phyloP scores from a whole-genome alignment of 352 stramenopile genomes.

The Globisporangium solare region DNA sequence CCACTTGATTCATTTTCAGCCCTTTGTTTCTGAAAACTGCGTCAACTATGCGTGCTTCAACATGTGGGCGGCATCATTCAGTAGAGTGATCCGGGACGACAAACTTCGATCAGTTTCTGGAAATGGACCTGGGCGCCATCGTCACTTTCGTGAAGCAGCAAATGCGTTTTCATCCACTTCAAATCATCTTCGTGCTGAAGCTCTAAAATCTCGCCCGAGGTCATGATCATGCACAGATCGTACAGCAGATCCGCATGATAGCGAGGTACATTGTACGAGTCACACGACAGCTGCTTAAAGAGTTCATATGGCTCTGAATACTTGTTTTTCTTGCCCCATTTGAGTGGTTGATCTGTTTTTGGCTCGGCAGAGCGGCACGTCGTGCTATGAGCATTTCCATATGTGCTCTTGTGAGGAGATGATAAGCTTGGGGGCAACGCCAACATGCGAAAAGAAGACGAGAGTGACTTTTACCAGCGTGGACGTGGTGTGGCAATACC shows the following conservation, averaged over 20 bases:
- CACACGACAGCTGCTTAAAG: slow-evolving; percentile 59
- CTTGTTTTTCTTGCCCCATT: slow-evolving; percentile 20
- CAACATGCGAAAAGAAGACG: neutral
- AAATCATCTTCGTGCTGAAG: slow-evolving; percentile 58
- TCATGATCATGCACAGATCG: slow-evolving; percentile 61
- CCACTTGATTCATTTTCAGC: too few relatives aligned
- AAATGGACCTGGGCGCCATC: neutral
- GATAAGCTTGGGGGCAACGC: neutral
- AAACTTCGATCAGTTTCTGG: slow-evolving; percentile 31
- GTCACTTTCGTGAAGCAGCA: neutral
- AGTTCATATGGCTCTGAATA: slow-evolving; percentile 33
- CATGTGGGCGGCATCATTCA: slow-evolving; percentile 44
- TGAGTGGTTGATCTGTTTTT: slow-evolving; percentile 8
- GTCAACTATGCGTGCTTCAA: slow-evolving; percentile 23
- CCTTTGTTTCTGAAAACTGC: neutral
- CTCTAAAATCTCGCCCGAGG: slow-evolving; percentile 75
- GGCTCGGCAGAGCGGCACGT: neutral
- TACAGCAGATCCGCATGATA: slow-evolving; percentile 70
- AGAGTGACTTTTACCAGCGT: neutral
- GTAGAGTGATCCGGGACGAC: slow-evolving; percentile 24
- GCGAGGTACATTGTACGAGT: slow-evolving; percentile 65
- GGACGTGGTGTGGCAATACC: neutral
- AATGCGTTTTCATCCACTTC: slow-evolving; percentile 32
- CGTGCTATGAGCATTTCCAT: neutral
- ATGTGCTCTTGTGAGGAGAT: neutral